These are phyloP conservation scores for Papilionanthe hybrid DNA, from an alignment of 116 monocot genomes.

Conservation along the genomic window DNA sequence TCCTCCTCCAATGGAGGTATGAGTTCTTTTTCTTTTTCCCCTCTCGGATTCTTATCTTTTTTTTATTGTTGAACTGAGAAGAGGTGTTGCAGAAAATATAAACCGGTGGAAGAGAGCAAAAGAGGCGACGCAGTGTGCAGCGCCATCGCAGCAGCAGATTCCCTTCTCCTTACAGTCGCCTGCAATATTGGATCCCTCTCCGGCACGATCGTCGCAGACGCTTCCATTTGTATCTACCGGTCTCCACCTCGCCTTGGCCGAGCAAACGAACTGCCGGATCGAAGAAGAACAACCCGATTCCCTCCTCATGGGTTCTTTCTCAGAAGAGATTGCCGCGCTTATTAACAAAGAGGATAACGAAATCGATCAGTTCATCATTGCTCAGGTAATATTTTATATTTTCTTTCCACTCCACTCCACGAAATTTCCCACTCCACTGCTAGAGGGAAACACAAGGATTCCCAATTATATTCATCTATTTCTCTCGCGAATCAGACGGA, in stretches of 20 bases:
- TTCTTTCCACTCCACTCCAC: not conserved
- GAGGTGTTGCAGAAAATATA: not conserved
- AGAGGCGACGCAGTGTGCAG: not conserved
- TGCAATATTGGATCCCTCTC: not conserved
- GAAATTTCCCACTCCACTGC: not conserved
- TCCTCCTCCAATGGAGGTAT: slow-evolving; percentile 4
- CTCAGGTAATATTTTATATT: slow-evolving; percentile 35
- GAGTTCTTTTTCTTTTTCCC: not conserved
- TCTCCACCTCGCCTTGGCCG: slow-evolving; percentile 39
- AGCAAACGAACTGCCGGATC: not conserved
- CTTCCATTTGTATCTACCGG: slow-evolving; percentile 35
- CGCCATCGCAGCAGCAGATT: slow-evolving; percentile 7
- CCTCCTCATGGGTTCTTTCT: slow-evolving; percentile 5
- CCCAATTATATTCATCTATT: not conserved
- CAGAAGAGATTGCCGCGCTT: slow-evolving; percentile 35
- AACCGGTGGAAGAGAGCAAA: slow-evolving; percentile 2
- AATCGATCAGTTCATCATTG: slow-evolving; percentile 44
- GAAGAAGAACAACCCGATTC: not conserved
- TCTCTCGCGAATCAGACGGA: slow-evolving; percentile 25
- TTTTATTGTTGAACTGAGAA: no score
- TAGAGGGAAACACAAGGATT: not conserved
- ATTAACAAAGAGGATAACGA: slow-evolving; percentile 46
- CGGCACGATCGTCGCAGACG: not conserved
- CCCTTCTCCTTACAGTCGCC: not conserved
- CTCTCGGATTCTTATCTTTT: not conserved